Evolutionary conservation across 352 stramenopile species (phyloP).

Genomic region (Phytophthora citrophthora): DNA sequence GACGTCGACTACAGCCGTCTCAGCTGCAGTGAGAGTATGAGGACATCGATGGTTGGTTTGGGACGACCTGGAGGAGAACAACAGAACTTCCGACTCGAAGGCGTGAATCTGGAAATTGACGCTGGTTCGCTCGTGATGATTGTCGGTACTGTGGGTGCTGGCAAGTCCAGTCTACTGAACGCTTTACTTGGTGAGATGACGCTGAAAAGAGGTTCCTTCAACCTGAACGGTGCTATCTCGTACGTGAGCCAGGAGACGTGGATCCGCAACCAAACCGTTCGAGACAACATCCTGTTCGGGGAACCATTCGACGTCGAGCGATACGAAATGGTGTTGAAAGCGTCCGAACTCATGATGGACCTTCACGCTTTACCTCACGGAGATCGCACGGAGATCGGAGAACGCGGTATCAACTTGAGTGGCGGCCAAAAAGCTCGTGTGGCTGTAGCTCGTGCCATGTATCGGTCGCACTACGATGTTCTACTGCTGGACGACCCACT

Average conservation of each 20-base stretch:
- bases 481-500: conserved; percentile 92
- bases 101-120: conserved; percentile 58
- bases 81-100: conserved; percentile 32
- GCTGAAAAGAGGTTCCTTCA: conserved; percentile 8
- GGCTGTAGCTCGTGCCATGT: conserved; percentile 89
- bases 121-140: conserved; percentile 53
- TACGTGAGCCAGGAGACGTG: conserved; percentile 91
- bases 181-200: conserved; percentile 53
- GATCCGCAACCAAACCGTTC: conserved; percentile 90
- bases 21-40: conserved; percentile 7
- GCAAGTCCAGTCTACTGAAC: conserved; percentile 56
- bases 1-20: background rate
- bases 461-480: conserved; percentile 88
- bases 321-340: conserved; percentile 54
- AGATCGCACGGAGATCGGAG: conserved; percentile 93
- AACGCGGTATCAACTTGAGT: conserved; percentile 93
- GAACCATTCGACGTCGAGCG: conserved; percentile 17
- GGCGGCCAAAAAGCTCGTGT: conserved; percentile 91
- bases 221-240: conserved; percentile 43
- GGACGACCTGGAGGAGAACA: background rate
- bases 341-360: conserved; percentile 84
- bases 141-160: conserved; percentile 43
- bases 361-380: conserved; percentile 81
- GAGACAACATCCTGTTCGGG: conserved; percentile 57
- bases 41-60: background rate